Conservation (phyloP, 2,329 filamentous ascomycete genomes). For the Aspergillus ibericus region DNA sequence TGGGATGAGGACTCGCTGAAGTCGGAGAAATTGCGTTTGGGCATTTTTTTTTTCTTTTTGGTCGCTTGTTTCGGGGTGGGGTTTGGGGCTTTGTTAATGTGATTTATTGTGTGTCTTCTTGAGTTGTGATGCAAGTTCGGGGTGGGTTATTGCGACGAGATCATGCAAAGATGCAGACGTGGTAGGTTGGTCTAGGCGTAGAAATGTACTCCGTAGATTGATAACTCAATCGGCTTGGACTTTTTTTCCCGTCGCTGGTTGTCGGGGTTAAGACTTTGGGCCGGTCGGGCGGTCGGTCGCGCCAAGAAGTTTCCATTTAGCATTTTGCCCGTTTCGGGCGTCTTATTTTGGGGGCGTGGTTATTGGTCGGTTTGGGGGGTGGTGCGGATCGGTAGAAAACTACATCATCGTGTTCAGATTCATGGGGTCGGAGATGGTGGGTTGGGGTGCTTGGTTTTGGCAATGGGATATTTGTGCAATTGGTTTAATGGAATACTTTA, state of each 20-base stretch:
- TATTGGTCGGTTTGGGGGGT: background rate
- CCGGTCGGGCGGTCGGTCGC: background rate
- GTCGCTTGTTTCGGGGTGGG: too few relatives aligned
- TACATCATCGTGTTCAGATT: background rate
- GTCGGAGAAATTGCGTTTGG: constrained; percentile 44
- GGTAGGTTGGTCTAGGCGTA: too few relatives aligned
- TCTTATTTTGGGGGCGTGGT: constrained; percentile 1
- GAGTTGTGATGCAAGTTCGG: too few relatives aligned
- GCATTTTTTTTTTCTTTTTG: constrained; percentile 27
- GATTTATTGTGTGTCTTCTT: too few relatives aligned
- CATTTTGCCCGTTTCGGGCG: background rate
- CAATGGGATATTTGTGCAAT: background rate
- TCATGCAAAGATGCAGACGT: background rate
- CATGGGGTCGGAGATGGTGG: background rate
- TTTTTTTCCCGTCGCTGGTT: background rate
- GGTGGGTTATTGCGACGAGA: too few relatives aligned
- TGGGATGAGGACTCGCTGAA: constrained; percentile 21
- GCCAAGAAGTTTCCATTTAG: background rate
- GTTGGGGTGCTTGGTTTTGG: background rate
- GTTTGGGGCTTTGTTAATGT: too few relatives aligned
- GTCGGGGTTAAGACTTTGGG: background rate
- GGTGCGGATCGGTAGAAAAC: background rate
- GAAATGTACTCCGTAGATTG: background rate
- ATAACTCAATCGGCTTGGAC: background rate
- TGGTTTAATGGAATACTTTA: background rate